Evolutionary conservation across 75 land plant genomes (phyloP), one percentile per base, ranked within the genome.

Genomic region (Sequoia sempervirens): DNA sequence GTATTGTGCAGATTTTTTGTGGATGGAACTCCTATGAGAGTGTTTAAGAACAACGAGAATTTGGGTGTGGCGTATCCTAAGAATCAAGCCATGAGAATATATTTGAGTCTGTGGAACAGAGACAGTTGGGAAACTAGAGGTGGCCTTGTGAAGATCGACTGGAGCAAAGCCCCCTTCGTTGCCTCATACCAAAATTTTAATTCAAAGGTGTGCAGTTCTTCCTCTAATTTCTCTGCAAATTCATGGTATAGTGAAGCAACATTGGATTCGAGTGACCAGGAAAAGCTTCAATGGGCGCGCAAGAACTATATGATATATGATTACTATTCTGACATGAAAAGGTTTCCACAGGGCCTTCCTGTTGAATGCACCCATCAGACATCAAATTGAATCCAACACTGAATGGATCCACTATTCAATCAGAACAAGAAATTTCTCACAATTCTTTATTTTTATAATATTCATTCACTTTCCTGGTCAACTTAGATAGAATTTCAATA

Each of bases 31-130:
- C 87, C 87, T 4, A 37, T 86, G 30, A 70, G 87, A 34, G 81
- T 84, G 37, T 76, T 75, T 68, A 84, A 53, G 70, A 86, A 86
- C 87, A 86, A 30, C 37, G 86, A 86, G 45, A 86, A 83, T 47
- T 38, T 84, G 3, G 87, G 87, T 26, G 79, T 86, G 34, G 47
- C 70, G 32, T 86, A 75, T 26, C 87, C 81, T 7, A 84, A 79
- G 58, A 85, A 56, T 8, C 80, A 86, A 68, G 38, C 82, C 43
- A 84, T 86, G 86, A 86, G 87, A 15, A 28, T 85, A 41, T 81
- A 40, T 73, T 83, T 75, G 30, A 85, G 74, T 46, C 17, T 85
- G 30, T 85, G 83, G 83, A 43, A 85, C 17, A 83, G 72, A 41
- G 68, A 43, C 56, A 23, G 17, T 12, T 85, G 86, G 86, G 86